Base-by-base conservation (phyloP, 2,329 filamentous ascomycete species). In the Pseudocercospora macadamiae region DNA sequence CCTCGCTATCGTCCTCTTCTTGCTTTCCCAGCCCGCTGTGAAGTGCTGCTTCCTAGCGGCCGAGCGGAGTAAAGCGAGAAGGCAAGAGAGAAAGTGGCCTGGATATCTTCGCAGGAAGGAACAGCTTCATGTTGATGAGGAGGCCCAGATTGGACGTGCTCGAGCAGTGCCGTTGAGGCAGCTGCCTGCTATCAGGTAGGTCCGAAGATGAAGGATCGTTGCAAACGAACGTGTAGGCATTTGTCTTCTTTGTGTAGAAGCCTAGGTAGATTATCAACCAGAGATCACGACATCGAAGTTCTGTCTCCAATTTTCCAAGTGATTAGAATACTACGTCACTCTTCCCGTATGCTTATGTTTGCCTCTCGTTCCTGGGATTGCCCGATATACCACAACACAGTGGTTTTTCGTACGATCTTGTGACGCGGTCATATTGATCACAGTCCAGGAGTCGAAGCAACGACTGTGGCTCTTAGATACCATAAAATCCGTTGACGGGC, bases 401-500 rank as follows among this genome's bases (percentile, higher is more conserved):
- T 16, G 34, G 34, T 37, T 3, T 16, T 4, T 37, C n/a, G 16
- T 19, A 19, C n/a, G n/a, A n/a, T n/a, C n/a, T n/a, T n/a, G n/a
- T n/a, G n/a, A n/a, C n/a, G n/a, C n/a, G n/a, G n/a, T n/a, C n/a
- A n/a, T n/a, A n/a, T n/a, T n/a, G n/a, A n/a, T n/a, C n/a, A n/a
- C n/a, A n/a, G n/a, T n/a, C n/a, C n/a, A n/a, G n/a, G n/a, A n/a
- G n/a, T n/a, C n/a, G n/a, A n/a, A n/a, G n/a, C n/a, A n/a, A n/a
- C n/a, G n/a, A n/a, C n/a, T n/a, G n/a, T n/a, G n/a, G n/a, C n/a
- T n/a, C n/a, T n/a, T n/a, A n/a, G n/a, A n/a, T n/a, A n/a, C n/a
- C n/a, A n/a, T n/a, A n/a, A 19, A 36, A 51, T 51, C 16, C 48
- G 48, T 32, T 51, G 28, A 51, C 48, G 48, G 48, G 9, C 48